Percentiles rank a stretch among this genome's conserved stretches.
These are phyloP conservation scores for Poa annua DNA, from an alignment of 176 grass and related monocot species.

Conservation along the genomic window DNA sequence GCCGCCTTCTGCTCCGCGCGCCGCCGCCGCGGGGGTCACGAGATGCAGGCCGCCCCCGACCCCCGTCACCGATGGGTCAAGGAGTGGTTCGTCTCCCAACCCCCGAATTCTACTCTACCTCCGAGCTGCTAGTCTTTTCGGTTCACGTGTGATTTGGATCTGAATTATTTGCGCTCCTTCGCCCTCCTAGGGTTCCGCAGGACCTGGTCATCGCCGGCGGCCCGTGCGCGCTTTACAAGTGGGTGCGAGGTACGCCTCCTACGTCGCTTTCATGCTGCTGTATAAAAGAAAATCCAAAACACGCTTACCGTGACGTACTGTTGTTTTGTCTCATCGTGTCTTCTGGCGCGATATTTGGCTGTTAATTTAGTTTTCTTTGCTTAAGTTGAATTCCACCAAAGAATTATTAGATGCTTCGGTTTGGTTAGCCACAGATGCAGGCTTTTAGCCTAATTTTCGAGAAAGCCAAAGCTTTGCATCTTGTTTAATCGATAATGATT, in stretches of 20 bases:
- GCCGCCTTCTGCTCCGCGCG: not conserved
- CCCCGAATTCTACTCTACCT: not conserved
- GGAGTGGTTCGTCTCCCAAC: conserved; percentile 55
- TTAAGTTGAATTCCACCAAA: not conserved
- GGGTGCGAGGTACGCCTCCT: conserved; percentile 72
- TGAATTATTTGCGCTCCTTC: not conserved
- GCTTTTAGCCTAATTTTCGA: not conserved
- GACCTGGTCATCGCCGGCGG: conserved; percentile 72
- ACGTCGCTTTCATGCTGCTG: not conserved
- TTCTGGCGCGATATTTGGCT: not conserved
- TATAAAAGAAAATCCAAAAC: not conserved
- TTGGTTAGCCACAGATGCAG: not conserved
- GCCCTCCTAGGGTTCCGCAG: conserved; percentile 70
- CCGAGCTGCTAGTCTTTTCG: conserved; percentile 13
- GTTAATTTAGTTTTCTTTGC: not conserved
- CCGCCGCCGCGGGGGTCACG: not conserved
- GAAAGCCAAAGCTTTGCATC: not conserved
- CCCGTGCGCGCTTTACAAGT: conserved; percentile 84
- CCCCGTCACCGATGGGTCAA: conserved; percentile 72
- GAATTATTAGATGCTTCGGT: conserved; percentile 14
- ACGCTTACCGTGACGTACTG: not conserved
- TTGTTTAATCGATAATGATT: no score
- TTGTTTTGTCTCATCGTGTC: not conserved
- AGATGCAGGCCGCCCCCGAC: conserved; percentile 47
- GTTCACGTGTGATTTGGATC: conserved; percentile 17